These are phyloP conservation scores for Epichloe sp. DNA, from an alignment of 2,329 filamentous ascomycete genomes.

Conservation along the genomic window DNA sequence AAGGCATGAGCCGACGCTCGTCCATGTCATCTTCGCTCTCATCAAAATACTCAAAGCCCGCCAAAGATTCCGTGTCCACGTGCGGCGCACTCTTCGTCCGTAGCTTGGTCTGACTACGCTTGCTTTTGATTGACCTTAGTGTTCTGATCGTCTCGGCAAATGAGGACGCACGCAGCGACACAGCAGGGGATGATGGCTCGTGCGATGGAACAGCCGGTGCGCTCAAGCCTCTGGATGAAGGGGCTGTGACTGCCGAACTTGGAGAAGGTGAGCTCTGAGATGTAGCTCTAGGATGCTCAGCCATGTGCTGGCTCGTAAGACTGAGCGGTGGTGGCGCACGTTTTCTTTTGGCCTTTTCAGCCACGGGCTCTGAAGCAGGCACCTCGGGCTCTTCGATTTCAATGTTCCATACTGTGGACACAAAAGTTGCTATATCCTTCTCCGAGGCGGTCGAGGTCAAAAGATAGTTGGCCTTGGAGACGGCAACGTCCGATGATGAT, in stretches of 20 bases:
- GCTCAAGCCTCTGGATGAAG: background rate
- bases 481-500: constrained; percentile 19
- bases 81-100: constrained; percentile 9
- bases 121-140: constrained; percentile 18
- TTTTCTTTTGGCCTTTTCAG: constrained; percentile 9
- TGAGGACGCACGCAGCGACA: constrained; percentile 6
- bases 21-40: constrained; percentile 33
- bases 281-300: constrained; percentile 16
- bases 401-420: constrained; percentile 38
- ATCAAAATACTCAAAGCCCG: constrained; percentile 22
- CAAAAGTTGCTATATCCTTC: constrained; percentile 39
- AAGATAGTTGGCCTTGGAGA: constrained; percentile 43
- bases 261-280: constrained; percentile 12
- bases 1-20: constrained; percentile 39
- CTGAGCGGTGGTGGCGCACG: constrained; percentile 17
- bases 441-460: constrained; percentile 41
- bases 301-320: constrained; percentile 14
- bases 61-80: constrained; percentile 18
- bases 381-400: constrained; percentile 20
- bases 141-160: constrained; percentile 14
- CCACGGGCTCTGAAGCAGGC: constrained; percentile 21
- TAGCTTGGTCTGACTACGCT: constrained; percentile 16
- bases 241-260: constrained; percentile 1
- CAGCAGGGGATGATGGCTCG: constrained; percentile 4
- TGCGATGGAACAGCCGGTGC: background rate